Conservation (phyloP, 257 asterid genomes). For the Linderniella brevidens region DNA sequence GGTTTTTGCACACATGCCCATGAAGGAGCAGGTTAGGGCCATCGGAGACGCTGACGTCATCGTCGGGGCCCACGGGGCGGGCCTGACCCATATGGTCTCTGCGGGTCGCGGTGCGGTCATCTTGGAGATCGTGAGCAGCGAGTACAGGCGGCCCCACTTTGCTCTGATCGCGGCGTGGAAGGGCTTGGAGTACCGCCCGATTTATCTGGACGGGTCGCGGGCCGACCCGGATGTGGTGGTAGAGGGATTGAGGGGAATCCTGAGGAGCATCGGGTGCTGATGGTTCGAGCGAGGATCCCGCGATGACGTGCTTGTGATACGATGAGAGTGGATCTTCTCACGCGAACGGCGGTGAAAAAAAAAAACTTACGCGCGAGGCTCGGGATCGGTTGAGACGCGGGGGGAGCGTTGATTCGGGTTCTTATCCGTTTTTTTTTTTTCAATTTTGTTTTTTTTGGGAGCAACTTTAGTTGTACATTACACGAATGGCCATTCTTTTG, state of each 20-base stretch:
- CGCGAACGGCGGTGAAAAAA: too few relatives aligned
- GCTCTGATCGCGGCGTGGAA: conserved; percentile 74
- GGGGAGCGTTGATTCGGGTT: too few relatives aligned
- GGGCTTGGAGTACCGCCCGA: conserved; percentile 79
- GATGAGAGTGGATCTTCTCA: too few relatives aligned
- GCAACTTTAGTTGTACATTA: too few relatives aligned
- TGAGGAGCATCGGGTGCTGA: conserved; percentile 28
- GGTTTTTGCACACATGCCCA: conserved; percentile 82
- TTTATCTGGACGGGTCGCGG: conserved; percentile 32
- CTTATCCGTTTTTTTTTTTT: too few relatives aligned
- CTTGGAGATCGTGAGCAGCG: conserved; percentile 69
- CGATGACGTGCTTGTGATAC: too few relatives aligned
- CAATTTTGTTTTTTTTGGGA: too few relatives aligned
- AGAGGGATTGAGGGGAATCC: conserved; percentile 34
- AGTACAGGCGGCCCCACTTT: conserved; percentile 70
- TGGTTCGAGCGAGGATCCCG: too few relatives aligned
- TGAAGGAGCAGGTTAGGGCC: conserved; percentile 89
- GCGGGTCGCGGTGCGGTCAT: conserved; percentile 44
- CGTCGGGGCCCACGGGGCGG: conserved; percentile 97
- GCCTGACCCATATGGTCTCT: conserved; percentile 77
- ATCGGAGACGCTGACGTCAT: conserved; percentile 80
- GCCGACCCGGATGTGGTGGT: conserved; percentile 51
- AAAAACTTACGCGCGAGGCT: too few relatives aligned
- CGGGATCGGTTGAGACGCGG: too few relatives aligned
- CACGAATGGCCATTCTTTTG: too few relatives aligned